Evolutionary conservation across 305 asterid genomes (phyloP), one percentile per base, ranked within the genome.

Genomic region (Fraxinus latifolia): DNA sequence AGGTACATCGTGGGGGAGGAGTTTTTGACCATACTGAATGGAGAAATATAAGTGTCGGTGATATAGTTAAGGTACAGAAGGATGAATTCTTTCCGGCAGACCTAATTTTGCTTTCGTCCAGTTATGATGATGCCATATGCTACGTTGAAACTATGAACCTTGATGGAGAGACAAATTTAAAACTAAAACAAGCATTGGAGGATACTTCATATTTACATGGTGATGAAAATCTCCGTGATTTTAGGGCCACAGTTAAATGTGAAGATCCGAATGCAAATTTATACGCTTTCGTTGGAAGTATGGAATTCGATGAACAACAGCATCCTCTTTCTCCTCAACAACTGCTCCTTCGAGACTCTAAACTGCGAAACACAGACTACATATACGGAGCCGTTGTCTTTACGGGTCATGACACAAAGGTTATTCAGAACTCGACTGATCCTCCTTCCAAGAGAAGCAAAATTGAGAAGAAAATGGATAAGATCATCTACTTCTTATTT

Each of bases 401-500:
- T 87, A 94, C 99, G 0, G 99, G 99, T 77, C 97, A 91, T 23
- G 99, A 96, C 86, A 94, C 98, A 0, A 96, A 96, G 90, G 98
- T 96, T 76, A 90, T 96, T 75, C 99, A 96, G 86, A 96, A 96
- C 80, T 89, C 99, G 0, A 96, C 98, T 0, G 93, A 80, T 14
- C 99, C 99, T 71, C 99, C 99, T 19, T 96, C 99, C 32, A 94
- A 94, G 88, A 89, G 98, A 82, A 96, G 98, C 90, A 91, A 89
- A 75, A 86, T 94, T 2, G 98, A 96, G 92, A 91, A 77, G 87
- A 94, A 91, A 85, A 93, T 91, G 99, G 97, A 96, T 78, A 89
- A 87, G 79, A 85, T 96, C 79, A 90, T 96, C 62, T 96, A 92
- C 89, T 88, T 94, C 77, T 84, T 96, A 55, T 96, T 96, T 58